Base-by-base conservation (phyloP, 2,329 filamentous ascomycete species). In the Diplodia mutila region DNA sequence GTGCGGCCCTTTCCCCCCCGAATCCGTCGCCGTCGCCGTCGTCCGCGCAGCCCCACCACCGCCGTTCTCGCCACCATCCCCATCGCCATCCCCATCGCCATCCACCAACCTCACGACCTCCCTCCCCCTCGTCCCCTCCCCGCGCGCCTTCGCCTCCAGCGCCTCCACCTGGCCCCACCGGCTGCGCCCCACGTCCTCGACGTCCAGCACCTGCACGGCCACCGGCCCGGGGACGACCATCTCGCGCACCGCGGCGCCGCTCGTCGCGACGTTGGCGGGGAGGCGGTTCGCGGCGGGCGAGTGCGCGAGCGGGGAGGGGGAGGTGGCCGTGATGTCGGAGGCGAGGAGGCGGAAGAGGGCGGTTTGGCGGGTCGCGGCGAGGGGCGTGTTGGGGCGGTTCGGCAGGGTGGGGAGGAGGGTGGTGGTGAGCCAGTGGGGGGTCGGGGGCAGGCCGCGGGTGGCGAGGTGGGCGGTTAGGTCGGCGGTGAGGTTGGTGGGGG, bases 111-210 rank as follows among this genome's bases (percentile, higher is more conserved):
- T 86, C 21, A 98, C 88, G 34, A 99, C 88, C 76, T 97, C 91
- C 11, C 93, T 82, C 0, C 95, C 95, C 49, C 88, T 86, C 0
- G 86, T 92, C 70, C 83, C 86, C 80, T 94, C 91, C 0, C 92
- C 92, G 14, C 91, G 85, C 73, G 90, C 88, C 53, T 89, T 83
- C 52, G 89, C 86, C 77, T 94, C 91, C 7, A 95, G 87, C 39
- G 89, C 88, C 77, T 97, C 93, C 37, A 97, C 86, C 78, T 97
- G 93, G 70, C 92, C 90, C 92, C 94, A 97, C 63, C 91, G 86
- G 72, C 90, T 93, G 64, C 86, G 85, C 2, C 89, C 86, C 23
- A 98, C 85, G 75, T 98, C 94, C 75, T 97, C 90, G 8, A 98
- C 84, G 73, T 96, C 93, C 1, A 97, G 81, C 0, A 98, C 87